Conservation (phyloP, 148 eudicot species). For the Cornus florida region DNA sequence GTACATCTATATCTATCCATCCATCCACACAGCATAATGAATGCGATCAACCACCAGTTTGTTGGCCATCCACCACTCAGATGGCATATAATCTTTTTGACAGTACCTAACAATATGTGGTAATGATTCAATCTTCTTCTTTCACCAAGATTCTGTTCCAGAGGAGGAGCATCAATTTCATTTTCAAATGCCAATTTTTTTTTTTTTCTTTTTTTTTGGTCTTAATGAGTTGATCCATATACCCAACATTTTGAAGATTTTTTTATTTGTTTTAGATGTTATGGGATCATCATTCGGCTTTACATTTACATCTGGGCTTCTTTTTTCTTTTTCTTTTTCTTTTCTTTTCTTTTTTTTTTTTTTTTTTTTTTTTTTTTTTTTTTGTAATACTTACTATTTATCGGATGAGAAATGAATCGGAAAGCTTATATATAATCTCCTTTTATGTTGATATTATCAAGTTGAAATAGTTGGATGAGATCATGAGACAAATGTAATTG, state of each 20-base stretch:
- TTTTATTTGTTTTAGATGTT: neutral
- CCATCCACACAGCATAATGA: neutral
- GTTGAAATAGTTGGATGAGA: too few species aligned
- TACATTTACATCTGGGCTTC: neutral
- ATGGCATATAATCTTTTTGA: neutral
- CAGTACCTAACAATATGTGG: neutral
- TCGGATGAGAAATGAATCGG: neutral
- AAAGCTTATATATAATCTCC: neutral
- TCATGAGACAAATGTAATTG: too few species aligned
- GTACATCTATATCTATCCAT: neutral
- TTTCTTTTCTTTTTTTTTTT: too few species aligned
- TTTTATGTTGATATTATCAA: neutral
- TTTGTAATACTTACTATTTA: neutral
- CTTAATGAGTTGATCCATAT: neutral
- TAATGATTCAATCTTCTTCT: neutral
- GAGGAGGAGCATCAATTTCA: neutral
- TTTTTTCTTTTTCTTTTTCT: neutral
- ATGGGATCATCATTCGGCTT: neutral
- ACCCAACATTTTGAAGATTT: conserved; percentile 11
- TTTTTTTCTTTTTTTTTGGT: conserved; percentile 1
- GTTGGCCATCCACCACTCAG: neutral
- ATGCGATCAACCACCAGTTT: neutral
- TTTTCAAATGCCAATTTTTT: neutral
- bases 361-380: too few species aligned
- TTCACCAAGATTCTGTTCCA: neutral